Evolutionary conservation across 495 filamentous ascomycete genomes (phyloP).

Genomic region (Zalerion maritima): DNA sequence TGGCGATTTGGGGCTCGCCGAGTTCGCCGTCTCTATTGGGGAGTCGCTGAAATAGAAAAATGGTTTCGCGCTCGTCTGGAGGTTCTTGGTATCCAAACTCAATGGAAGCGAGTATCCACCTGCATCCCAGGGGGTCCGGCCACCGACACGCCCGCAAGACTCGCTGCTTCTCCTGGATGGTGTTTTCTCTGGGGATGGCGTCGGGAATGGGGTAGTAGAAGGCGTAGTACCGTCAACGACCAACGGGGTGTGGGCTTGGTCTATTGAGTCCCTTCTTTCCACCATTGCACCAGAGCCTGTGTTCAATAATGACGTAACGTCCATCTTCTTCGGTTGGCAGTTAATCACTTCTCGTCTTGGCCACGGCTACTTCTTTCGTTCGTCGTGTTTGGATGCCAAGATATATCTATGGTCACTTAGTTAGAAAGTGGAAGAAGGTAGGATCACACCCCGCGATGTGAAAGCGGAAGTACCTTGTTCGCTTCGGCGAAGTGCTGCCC

Average conservation of each 20-base stretch:
- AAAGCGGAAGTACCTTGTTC: slow-evolving; percentile 1
- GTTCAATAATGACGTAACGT: slow-evolving; percentile 23
- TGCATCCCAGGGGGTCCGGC: slow-evolving; percentile 30
- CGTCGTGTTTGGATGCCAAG: no score
- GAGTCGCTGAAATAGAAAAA: slow-evolving; percentile 15
- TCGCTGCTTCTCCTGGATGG: slow-evolving; percentile 10
- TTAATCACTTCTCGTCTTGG: neutral
- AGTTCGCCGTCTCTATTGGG: slow-evolving; percentile 9
- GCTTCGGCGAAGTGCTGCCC: slow-evolving; percentile 2
- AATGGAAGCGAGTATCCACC: slow-evolving; percentile 25
- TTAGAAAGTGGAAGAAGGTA: neutral
- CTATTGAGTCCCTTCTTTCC: slow-evolving; percentile 11
- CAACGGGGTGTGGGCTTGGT: slow-evolving; percentile 11
- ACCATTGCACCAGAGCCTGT: slow-evolving; percentile 9
- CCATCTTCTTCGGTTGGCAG: slow-evolving; percentile 9
- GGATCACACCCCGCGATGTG: slow-evolving; percentile 1
- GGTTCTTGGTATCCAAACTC: slow-evolving; percentile 17
- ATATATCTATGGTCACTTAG: no score
- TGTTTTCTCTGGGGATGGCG: slow-evolving; percentile 15
- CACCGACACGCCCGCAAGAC: no score
- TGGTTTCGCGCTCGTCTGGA: slow-evolving; percentile 8
- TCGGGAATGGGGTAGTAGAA: slow-evolving; percentile 11
- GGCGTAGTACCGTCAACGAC: slow-evolving; percentile 11
- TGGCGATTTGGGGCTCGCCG: slow-evolving; percentile 17
- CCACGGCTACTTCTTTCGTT: no score